Percentiles rank a stretch among this genome's conserved stretches.
Evolutionary conservation across 1,139 yeast species (phyloP).

Genomic region (Candida sanyaensis): DNA sequence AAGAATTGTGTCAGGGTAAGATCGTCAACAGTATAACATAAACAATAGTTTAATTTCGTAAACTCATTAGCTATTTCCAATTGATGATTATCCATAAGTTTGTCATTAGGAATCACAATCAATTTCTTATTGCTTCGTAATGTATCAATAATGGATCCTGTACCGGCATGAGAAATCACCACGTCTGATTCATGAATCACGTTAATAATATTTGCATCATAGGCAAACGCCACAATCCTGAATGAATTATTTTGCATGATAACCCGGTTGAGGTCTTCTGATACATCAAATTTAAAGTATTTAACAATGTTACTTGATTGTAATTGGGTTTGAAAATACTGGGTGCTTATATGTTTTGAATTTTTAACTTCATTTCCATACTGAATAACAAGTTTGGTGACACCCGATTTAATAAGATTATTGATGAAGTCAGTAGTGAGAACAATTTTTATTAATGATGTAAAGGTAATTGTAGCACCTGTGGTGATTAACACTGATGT

Average conservation of each 20-base stretch:
- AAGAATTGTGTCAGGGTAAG: constrained; percentile 3
- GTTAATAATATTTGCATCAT: constrained; percentile 39
- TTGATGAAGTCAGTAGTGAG: constrained; percentile 38
- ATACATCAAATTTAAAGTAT: constrained; percentile 13
- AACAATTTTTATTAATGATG: constrained; percentile 47
- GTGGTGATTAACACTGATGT: constrained; percentile 42
- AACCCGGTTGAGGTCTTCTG: neutral
- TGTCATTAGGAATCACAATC: constrained; percentile 69
- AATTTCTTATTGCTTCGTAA: constrained; percentile 57
- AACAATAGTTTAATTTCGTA: constrained; percentile 22
- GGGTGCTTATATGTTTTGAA: constrained; percentile 25
- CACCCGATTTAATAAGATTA: constrained; percentile 32
- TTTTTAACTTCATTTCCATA: constrained; percentile 59
- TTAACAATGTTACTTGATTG: constrained; percentile 12
- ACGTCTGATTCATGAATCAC: constrained; percentile 48
- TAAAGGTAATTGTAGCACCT: constrained; percentile 86
- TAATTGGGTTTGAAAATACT: constrained; percentile 21
- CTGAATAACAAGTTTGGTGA: constrained; percentile 54
- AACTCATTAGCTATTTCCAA: constrained; percentile 70
- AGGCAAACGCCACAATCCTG: constrained; percentile 47
- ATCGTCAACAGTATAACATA: constrained; percentile 9
- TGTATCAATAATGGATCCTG: constrained; percentile 88
- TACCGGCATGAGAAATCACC: constrained; percentile 89
- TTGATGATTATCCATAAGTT: constrained; percentile 87
- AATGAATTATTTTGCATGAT: constrained; percentile 5